Base-by-base conservation (phyloP, 1,284 basidiomycete species). In the Sporisorium exsertum region DNA sequence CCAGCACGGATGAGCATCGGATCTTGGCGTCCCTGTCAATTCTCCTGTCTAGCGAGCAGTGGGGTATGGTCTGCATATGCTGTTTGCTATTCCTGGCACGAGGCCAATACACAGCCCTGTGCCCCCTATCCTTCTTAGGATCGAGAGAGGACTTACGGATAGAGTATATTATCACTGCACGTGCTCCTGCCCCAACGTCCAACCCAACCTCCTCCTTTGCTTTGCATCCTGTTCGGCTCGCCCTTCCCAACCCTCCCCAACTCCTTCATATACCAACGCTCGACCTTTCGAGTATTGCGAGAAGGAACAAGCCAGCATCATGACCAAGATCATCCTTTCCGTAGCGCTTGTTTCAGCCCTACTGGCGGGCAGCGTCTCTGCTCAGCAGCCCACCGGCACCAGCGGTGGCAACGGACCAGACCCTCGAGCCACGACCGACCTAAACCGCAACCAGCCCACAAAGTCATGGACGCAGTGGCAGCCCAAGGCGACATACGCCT, bases 391-490 rank as follows among this genome's bases (percentile, higher is more conserved):
- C n/a, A 49, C 64, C 16, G 50, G 64, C n/a, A 59, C 53, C 43
- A 16, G 37, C 13, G 5, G 10, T 9, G 63, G 64, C 24, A 58
- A 53, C 35, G 68, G 73, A 9, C 58, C 74, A 10, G 74, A 79
- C 29, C 70, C 77, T 4, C 61, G 54, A 7, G 77, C 77, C 13
- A 62, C 62, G 24, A 71, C 69, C 45, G 73, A 71, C 49, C 55
- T 71, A 29, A 64, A 77, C 46, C 57, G 47, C 63, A 77, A 77
- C 45, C 63, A 77, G 57, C 79, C 79, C 27, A 80, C 77, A 55
- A 79, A 79, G 57, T 64, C 77, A 13, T 80, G 77, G 77, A 66
- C 66, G n/a, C 79, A 77, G 57, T 81, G 77, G 77, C 74, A 77
- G 40, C 77, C 79, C 27, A 81, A 81, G 42, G 74, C 79, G 18